A percentile compares a stretch with the other conserved stretches of the same genome.
Conservation (phyloP, 768 basidiomycete species). For the Trametes punicea region DNA sequence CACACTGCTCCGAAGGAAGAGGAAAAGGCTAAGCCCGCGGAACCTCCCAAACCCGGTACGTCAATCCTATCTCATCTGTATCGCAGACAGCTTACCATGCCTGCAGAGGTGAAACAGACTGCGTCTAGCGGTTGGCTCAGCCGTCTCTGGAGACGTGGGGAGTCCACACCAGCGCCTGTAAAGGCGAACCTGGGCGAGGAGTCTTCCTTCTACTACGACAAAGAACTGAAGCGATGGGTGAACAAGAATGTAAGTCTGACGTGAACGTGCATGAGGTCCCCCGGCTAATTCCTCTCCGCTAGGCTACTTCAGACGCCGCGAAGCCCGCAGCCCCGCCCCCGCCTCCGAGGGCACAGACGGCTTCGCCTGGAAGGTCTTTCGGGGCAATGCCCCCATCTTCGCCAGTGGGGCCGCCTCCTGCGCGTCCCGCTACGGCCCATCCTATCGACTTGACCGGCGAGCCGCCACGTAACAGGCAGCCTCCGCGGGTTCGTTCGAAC, state of each 20-base stretch:
- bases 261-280: neutral
- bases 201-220: slow-evolving; percentile 88
- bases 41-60: slow-evolving; percentile 12
- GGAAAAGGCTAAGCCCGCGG: slow-evolving; percentile 33
- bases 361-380: slow-evolving; percentile 65
- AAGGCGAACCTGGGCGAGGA: slow-evolving; percentile 93
- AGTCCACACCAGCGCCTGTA: slow-evolving; percentile 63
- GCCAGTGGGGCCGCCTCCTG: slow-evolving; percentile 38
- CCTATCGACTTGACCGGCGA: slow-evolving; percentile 41
- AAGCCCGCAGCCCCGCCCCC: slow-evolving; percentile 67
- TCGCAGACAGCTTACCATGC: neutral
- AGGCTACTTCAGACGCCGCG: slow-evolving; percentile 56
- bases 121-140: slow-evolving; percentile 67
- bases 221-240: slow-evolving; percentile 94
- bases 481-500: slow-evolving; percentile 62
- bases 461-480: slow-evolving; percentile 46
- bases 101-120: slow-evolving; percentile 27
- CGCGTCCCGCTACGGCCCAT: slow-evolving; percentile 56
- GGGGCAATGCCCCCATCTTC: slow-evolving; percentile 35
- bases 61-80: neutral
- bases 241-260: slow-evolving; percentile 72
- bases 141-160: slow-evolving; percentile 72
- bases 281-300: neutral
- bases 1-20: slow-evolving; percentile 10
- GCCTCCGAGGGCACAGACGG: slow-evolving; percentile 81